A percentile compares a stretch with the other conserved stretches of the same genome.
Evolutionary conservation across 768 basidiomycete genomes (phyloP).

Genomic region (Ramaria sp.): DNA sequence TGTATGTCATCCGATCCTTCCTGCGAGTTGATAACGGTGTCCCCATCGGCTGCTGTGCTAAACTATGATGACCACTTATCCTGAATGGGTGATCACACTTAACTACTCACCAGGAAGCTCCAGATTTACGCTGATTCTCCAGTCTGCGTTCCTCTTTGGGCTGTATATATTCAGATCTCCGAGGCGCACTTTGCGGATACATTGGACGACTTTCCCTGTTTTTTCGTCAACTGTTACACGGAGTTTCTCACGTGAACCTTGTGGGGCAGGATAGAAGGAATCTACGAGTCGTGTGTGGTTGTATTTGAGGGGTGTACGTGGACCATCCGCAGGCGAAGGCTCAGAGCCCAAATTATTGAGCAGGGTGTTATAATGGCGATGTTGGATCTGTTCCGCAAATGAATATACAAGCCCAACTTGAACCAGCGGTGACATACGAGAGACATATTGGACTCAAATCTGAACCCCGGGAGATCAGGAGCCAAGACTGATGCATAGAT

Average conservation of each 20-base stretch:
- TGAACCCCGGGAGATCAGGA: slow-evolving; percentile 49
- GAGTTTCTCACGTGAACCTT: slow-evolving; percentile 36
- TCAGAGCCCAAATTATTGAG: slow-evolving; percentile 72
- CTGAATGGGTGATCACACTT: not conserved
- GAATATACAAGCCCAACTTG: slow-evolving; percentile 15
- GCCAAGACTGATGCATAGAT: slow-evolving; percentile 43
- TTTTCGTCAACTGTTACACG: slow-evolving; percentile 81
- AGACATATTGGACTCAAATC: slow-evolving; percentile 93
- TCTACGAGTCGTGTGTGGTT: slow-evolving; percentile 71
- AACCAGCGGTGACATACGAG: slow-evolving; percentile 37
- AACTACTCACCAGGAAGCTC: slow-evolving; percentile 69
- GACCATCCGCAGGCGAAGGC: slow-evolving; percentile 40
- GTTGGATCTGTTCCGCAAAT: slow-evolving; percentile 52
- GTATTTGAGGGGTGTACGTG: slow-evolving; percentile 54
- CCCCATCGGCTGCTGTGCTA: slow-evolving; percentile 63
- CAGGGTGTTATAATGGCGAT: slow-evolving; percentile 74
- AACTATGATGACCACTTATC: not conserved
- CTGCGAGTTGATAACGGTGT: slow-evolving; percentile 47
- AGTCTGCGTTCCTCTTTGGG: slow-evolving; percentile 78
- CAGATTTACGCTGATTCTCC: slow-evolving; percentile 87
- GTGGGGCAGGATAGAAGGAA: slow-evolving; percentile 49
- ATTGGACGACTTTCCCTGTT: slow-evolving; percentile 49
- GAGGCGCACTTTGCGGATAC: slow-evolving; percentile 71
- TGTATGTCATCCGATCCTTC: slow-evolving; percentile 90
- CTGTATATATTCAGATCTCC: slow-evolving; percentile 82